These are phyloP conservation scores for Mortierella claussenii DNA, from an alignment of 192 early-diverging fungal genomes.

Conservation along the genomic window DNA sequence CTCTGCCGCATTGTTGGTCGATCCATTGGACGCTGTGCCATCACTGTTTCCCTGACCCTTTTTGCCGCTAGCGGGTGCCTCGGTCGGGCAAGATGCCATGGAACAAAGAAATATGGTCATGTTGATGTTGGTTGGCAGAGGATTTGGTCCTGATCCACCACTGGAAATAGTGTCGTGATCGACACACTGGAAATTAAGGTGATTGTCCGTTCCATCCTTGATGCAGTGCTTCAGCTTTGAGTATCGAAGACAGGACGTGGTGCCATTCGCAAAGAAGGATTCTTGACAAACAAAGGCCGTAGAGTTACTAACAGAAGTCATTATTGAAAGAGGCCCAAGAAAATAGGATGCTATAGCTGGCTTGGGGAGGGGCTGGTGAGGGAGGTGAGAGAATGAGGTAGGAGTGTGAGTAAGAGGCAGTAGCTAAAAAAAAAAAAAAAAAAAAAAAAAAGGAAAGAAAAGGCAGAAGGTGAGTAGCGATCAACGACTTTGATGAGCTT, in stretches of 20 bases:
- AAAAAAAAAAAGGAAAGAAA: too few species aligned
- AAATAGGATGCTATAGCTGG: too few species aligned
- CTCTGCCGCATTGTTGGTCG: background rate
- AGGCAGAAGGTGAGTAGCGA: too few species aligned
- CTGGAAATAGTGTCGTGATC: conserved; percentile 16
- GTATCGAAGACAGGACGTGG: conserved; percentile 33
- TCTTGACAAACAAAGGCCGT: conserved; percentile 30
- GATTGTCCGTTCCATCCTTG: conserved; percentile 4
- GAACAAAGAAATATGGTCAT: conserved; percentile 12
- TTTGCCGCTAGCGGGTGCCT: conserved; percentile 18
- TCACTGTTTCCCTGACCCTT: conserved; percentile 8
- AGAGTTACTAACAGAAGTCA: too few species aligned
- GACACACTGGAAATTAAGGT: conserved; percentile 28
- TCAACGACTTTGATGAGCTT: too few species aligned
- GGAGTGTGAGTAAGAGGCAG: too few species aligned
- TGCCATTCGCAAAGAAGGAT: conserved; percentile 19
- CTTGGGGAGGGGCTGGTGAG: too few species aligned
- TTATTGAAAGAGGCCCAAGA: too few species aligned
- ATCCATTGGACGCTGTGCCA: background rate
- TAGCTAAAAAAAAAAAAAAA: too few species aligned
- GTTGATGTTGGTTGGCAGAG: conserved; percentile 16
- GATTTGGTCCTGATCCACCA: conserved; percentile 17
- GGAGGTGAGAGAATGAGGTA: too few species aligned
- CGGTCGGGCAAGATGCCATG: conserved; percentile 12
- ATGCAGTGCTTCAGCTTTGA: conserved; percentile 28